Conservation (phyloP, 805 yeast species). For the Starmerella stigmatis region DNA sequence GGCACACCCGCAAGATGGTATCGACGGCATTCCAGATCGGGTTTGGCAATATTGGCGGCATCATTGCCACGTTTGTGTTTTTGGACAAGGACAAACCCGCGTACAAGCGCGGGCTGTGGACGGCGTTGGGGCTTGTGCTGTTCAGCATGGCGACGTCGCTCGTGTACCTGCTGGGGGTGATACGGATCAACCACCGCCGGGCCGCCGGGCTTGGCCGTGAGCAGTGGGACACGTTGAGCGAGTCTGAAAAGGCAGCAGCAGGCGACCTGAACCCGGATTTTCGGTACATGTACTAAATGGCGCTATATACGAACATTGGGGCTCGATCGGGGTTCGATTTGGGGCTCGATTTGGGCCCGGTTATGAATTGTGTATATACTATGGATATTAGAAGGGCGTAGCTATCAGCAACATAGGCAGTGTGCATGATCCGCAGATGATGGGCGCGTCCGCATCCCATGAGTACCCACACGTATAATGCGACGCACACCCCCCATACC, state of each 20-base stretch:
- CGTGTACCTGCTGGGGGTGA: slow-evolving; percentile 32
- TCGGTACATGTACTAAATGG: slow-evolving; percentile 27
- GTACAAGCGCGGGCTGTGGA: slow-evolving; percentile 45
- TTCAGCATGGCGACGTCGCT: slow-evolving; percentile 34
- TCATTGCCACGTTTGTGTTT: slow-evolving; percentile 50
- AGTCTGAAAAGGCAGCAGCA: slow-evolving; percentile 21
- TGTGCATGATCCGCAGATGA: no score
- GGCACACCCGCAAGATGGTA: slow-evolving; percentile 50
- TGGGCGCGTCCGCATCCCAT: no score
- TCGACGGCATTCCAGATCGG: slow-evolving; percentile 57
- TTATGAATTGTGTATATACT: no score
- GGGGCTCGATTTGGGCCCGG: no score
- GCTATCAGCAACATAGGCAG: no score
- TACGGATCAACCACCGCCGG: slow-evolving; percentile 26
- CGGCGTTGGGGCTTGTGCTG: slow-evolving; percentile 41
- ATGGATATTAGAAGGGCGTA: no score
- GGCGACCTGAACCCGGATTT: slow-evolving; percentile 31
- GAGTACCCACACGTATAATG: no score
- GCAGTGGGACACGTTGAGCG: slow-evolving; percentile 23
- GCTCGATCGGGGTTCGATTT: no score
- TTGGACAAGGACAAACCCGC: slow-evolving; percentile 48
- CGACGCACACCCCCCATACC: no score
- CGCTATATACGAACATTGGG: no score
- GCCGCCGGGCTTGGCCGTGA: slow-evolving; percentile 23
- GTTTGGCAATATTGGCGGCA: slow-evolving; percentile 66